Evolutionary conservation across 345 rosid species (phyloP).

Genomic region (Murraya paniculata): DNA sequence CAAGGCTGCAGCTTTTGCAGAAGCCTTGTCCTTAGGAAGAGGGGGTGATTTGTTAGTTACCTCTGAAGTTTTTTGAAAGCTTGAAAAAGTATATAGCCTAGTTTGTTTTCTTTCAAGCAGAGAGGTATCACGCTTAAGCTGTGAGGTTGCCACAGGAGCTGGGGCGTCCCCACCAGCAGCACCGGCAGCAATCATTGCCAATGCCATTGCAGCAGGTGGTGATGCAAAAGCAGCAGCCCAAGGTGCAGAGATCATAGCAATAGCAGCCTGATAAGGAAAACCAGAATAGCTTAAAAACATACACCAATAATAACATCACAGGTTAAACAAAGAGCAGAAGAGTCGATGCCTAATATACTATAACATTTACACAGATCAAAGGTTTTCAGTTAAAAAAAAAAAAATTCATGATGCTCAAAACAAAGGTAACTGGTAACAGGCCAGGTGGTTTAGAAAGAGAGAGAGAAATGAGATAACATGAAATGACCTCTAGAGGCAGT

Average conservation of each 20-base stretch:
- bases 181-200: slow-evolving; percentile 99
- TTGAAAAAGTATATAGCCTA: slow-evolving; percentile 79
- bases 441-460: slow-evolving; percentile 9
- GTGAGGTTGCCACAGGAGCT: slow-evolving; percentile 56
- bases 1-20: slow-evolving; percentile 98
- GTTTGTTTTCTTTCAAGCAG: slow-evolving; percentile 77
- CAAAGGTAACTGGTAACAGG: slow-evolving; percentile 8
- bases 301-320: not conserved
- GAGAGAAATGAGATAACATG: slow-evolving; percentile 18
- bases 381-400: not conserved
- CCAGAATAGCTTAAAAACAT: not conserved
- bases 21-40: slow-evolving; percentile 88
- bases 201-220: slow-evolving; percentile 99
- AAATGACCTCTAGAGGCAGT: slow-evolving; percentile 79
- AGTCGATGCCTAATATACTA: not conserved
- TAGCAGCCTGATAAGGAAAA: slow-evolving; percentile 64
- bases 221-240: slow-evolving; percentile 99
- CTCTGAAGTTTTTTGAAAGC: slow-evolving; percentile 86
- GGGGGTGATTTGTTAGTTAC: slow-evolving; percentile 51
- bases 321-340: not conserved
- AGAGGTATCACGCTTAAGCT: slow-evolving; percentile 79
- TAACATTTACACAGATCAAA: slow-evolving; percentile 2
- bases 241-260: slow-evolving; percentile 86
- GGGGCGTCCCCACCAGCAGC: slow-evolving; percentile 89
- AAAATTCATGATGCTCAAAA: not conserved